Conservation (phyloP, 352 stramenopile genomes). For the Pythium sukuiense region DNA sequence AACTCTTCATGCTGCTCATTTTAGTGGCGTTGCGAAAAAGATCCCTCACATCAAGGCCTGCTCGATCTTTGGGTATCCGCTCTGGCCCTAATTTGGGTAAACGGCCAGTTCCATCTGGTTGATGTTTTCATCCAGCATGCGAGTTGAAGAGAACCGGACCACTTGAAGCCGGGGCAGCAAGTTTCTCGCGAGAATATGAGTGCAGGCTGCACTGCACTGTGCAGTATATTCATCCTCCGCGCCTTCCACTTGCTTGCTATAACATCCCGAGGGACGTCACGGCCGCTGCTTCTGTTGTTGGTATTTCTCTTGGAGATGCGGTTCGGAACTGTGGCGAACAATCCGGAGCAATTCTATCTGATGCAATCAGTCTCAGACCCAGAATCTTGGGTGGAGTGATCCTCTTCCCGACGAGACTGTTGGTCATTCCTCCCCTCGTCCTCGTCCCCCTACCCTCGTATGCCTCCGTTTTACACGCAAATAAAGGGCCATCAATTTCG, state of each 20-base stretch:
- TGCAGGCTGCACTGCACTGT: background rate
- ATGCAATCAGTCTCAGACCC: conserved; percentile 4
- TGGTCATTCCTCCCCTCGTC: conserved; percentile 7
- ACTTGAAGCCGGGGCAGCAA: conserved; percentile 2
- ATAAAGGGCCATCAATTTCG: background rate
- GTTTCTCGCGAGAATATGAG: background rate
- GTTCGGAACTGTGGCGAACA: conserved; percentile 3
- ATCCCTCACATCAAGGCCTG: background rate
- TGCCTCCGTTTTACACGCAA: background rate
- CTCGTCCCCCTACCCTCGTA: conserved; percentile 2
- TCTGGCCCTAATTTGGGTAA: background rate
- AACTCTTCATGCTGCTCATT: too few species aligned
- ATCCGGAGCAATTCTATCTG: background rate
- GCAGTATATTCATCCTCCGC: too few species aligned
- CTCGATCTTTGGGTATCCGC: background rate
- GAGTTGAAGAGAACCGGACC: conserved; percentile 3
- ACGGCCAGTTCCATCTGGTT: background rate
- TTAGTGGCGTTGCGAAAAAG: too few species aligned
- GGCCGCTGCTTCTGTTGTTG: too few species aligned
- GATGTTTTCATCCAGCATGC: conserved; percentile 4
- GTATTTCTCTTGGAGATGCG: background rate
- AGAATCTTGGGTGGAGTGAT: conserved; percentile 7
- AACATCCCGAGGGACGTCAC: too few species aligned
- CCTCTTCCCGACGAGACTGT: conserved; percentile 1
- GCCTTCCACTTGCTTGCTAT: too few species aligned